These are phyloP conservation scores for Brassica juncea DNA, from an alignment of 345 rosid genomes.

Conservation along the genomic window DNA sequence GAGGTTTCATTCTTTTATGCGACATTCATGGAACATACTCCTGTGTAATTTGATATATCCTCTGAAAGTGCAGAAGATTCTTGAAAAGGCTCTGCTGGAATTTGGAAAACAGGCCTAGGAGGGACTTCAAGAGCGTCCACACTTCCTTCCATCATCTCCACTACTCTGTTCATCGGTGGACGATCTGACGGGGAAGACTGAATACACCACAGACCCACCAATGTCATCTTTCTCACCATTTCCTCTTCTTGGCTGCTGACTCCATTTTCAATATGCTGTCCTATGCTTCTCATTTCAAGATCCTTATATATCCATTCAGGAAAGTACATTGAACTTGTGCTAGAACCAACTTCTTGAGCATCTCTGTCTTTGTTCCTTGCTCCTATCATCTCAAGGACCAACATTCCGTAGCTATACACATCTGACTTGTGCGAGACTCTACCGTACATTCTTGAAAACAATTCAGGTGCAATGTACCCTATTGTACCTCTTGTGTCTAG, in stretches of 20 bases:
- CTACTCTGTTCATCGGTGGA: background rate
- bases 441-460: background rate
- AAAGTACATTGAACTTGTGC: background rate
- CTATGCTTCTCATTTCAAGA: background rate
- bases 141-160: background rate
- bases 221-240: background rate
- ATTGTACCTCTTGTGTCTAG: slow-evolving; percentile 1
- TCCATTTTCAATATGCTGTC: background rate
- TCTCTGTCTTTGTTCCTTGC: background rate
- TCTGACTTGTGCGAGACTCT: background rate
- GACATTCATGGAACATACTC: background rate
- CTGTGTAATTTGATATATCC: background rate
- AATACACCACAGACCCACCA: background rate
- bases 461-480: background rate
- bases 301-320: background rate
- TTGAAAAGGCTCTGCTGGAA: background rate
- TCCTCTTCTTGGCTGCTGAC: background rate
- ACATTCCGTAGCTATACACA: background rate
- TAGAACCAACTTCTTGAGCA: background rate
- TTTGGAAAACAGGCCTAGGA: background rate
- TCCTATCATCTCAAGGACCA: background rate
- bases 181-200: background rate
- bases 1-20: background rate
- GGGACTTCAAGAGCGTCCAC: background rate
- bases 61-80: background rate